Evolutionary conservation across 169 alveolate species (phyloP).

Genomic region (Cryptosporidium ubiquitum): DNA sequence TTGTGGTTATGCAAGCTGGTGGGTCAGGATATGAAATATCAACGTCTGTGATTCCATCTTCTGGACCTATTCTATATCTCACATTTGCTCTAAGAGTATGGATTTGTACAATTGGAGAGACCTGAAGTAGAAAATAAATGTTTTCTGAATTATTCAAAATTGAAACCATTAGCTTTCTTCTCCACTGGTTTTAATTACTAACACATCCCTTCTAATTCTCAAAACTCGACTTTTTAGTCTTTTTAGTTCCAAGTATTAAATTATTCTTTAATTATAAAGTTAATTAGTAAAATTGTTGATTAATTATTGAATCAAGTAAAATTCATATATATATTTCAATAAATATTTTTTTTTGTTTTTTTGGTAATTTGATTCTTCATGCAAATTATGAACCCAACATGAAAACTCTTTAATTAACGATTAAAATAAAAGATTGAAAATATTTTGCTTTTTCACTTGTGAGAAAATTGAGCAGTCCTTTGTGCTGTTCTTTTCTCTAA

Average conservation of each 20-base stretch:
- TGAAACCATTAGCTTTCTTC: conserved; percentile 37
- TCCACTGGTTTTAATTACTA: neutral
- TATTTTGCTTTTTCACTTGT: neutral
- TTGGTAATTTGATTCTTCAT: neutral
- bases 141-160: conserved; percentile 30
- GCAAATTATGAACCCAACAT: neutral
- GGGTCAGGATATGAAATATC: conserved; percentile 75
- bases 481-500: neutral
- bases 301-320: too few species aligned
- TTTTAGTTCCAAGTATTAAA: too few species aligned
- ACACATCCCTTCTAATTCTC: conserved; percentile 3
- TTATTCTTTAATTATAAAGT: neutral
- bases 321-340: neutral
- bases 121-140: conserved; percentile 58
- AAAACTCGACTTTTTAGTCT: neutral
- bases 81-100: conserved; percentile 56
- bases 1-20: conserved; percentile 41
- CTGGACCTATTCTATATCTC: conserved; percentile 73
- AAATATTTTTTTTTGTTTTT: neutral
- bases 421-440: neutral
- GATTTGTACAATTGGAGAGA: conserved; percentile 67
- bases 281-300: neutral
- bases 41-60: conserved; percentile 71
- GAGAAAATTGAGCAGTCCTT: conserved; percentile 11
- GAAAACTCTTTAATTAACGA: neutral